Conservation (phyloP, 2,329 filamentous ascomycete species). For the Aspergillus spinulosporus region DNA sequence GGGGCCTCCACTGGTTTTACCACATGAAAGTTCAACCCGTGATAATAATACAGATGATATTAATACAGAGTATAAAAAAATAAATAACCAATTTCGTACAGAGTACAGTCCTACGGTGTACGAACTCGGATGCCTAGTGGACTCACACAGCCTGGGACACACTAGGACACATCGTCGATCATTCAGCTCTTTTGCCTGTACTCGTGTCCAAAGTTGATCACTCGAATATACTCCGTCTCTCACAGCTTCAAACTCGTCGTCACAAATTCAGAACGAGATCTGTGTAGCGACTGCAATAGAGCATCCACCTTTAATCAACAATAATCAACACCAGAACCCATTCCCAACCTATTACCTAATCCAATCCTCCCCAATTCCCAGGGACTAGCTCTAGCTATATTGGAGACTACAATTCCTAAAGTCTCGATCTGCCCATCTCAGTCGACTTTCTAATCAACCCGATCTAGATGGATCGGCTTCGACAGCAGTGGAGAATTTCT, state of each 20-base stretch:
- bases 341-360: neutral
- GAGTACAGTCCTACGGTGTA: too few relatives aligned
- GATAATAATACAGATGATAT: too few relatives aligned
- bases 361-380: neutral
- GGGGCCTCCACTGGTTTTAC: neutral
- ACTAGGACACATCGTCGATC: too few relatives aligned
- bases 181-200: neutral
- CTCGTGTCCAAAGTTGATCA: neutral
- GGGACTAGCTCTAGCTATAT: neutral
- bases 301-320: neutral
- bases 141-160: too few relatives aligned
- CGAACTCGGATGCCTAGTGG: too few relatives aligned
- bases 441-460: conserved; percentile 6
- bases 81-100: too few relatives aligned
- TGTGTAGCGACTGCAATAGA: neutral
- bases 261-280: too few relatives aligned
- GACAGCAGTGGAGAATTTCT: neutral
- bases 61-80: too few relatives aligned
- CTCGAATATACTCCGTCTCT: neutral
- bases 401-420: neutral
- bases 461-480: conserved; percentile 1
- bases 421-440: neutral
- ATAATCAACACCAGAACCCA: neutral
- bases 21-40: too few relatives aligned
- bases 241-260: neutral